Conservation (phyloP, 768 basidiomycete species). For the Termitomyces eurrhizus region DNA sequence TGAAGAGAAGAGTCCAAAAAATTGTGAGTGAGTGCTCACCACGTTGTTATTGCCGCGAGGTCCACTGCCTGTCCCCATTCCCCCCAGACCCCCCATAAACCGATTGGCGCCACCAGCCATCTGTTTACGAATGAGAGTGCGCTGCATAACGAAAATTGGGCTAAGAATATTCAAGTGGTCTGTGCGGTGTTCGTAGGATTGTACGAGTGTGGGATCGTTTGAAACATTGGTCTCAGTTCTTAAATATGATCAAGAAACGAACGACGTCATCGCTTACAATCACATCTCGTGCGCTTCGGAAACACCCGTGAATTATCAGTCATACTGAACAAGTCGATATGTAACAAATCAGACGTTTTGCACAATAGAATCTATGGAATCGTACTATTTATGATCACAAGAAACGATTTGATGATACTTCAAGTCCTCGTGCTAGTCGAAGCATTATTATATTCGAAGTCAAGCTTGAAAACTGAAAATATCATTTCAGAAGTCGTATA, state of each 20-base stretch:
- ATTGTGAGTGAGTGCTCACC: conserved; percentile 2
- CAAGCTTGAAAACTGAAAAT: conserved; percentile 42
- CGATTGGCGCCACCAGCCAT: conserved; percentile 13
- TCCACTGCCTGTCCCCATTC: conserved; percentile 9
- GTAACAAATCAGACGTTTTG: background rate
- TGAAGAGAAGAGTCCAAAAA: background rate
- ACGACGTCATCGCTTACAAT: conserved; percentile 15
- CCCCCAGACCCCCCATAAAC: conserved; percentile 15
- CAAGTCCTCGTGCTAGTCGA: conserved; percentile 39
- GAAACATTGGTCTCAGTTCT: conserved; percentile 2
- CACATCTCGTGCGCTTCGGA: background rate
- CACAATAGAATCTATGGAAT: background rate
- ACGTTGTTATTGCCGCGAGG: conserved; percentile 19
- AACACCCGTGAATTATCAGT: background rate
- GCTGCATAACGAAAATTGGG: conserved; percentile 4
- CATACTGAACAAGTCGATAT: conserved; percentile 2
- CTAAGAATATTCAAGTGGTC: background rate
- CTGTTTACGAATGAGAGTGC: conserved; percentile 15
- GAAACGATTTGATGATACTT: conserved; percentile 34
- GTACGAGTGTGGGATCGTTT: conserved; percentile 4
- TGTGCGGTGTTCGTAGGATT: background rate
- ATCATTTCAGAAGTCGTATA: background rate
- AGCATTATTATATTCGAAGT: conserved; percentile 48
- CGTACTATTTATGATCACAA: conserved; percentile 25
- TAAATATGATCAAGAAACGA: conserved; percentile 2